Conservation (phyloP, 495 filamentous ascomycete species). For the Pseudoneurospora amorphoporcata region DNA sequence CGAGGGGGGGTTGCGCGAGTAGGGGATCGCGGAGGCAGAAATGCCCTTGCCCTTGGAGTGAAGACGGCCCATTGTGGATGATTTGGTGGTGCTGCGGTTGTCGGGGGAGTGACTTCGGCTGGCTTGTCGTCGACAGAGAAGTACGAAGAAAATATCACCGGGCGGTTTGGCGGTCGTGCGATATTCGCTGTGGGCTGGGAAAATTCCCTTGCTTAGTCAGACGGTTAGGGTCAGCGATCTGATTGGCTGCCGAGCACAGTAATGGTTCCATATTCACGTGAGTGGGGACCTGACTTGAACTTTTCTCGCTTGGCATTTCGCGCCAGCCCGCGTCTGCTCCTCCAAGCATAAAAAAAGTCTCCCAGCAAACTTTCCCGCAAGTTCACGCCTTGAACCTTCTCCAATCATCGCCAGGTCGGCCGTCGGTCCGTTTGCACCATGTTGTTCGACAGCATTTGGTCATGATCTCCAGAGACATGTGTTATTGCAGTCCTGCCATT, state of each 20-base stretch:
- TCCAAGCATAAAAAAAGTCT: not conserved
- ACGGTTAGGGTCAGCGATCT: constrained; percentile 9
- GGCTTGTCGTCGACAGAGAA: constrained; percentile 13
- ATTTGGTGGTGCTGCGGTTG: constrained; percentile 25
- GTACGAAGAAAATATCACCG: constrained; percentile 9
- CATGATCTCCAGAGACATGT: not conserved
- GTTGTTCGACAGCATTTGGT: not conserved
- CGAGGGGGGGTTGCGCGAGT: constrained; percentile 80
- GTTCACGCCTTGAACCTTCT: not conserved
- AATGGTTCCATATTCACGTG: not conserved
- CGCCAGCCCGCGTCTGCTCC: not conserved
- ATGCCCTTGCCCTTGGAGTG: constrained; percentile 99
- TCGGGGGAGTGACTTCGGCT: constrained; percentile 3
- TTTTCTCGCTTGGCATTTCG: not conserved
- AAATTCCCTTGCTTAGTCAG: constrained; percentile 4
- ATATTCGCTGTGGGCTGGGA: constrained; percentile 11
- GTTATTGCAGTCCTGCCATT: not conserved
- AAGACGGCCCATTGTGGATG: constrained; percentile 84
- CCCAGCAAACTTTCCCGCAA: not conserved
- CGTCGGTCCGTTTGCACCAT: not conserved
- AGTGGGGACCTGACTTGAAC: not conserved
- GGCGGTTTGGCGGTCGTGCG: constrained; percentile 1
- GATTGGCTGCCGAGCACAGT: constrained; percentile 5
- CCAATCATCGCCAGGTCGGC: not conserved
- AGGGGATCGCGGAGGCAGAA: constrained; percentile 84